Percentiles rank a stretch among this genome's conserved stretches.
These are phyloP conservation scores for Metroxylon sagu DNA, from an alignment of 176 grass and related monocot genomes.

Conservation along the genomic window DNA sequence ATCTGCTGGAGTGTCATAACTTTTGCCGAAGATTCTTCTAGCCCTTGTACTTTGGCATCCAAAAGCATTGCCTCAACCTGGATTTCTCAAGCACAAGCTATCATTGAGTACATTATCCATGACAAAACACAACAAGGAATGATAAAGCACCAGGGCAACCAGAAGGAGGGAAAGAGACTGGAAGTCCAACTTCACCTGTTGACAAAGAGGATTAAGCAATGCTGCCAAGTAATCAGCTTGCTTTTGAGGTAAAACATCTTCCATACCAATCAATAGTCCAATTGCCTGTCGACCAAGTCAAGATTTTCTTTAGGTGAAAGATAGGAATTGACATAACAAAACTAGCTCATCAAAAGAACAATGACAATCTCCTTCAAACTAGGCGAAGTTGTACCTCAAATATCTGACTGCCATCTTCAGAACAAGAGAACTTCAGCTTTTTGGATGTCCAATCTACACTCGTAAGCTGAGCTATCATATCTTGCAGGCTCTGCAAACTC, in stretches of 20 bases:
- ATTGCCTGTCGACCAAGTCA: constrained; percentile 45
- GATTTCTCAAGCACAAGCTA: constrained; percentile 2
- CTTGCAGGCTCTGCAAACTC: constrained; percentile 59
- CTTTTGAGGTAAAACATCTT: constrained; percentile 73
- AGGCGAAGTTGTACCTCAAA: constrained; percentile 63
- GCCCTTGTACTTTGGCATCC: constrained; percentile 54
- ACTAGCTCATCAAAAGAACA: too few species aligned
- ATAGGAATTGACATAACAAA: too few species aligned
- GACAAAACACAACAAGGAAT: neutral
- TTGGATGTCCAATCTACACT: constrained; percentile 44
- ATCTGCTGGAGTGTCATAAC: constrained; percentile 59
- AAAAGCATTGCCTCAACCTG: constrained; percentile 71
- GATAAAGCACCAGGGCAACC: constrained; percentile 2
- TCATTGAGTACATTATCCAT: neutral
- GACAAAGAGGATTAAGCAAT: constrained; percentile 76
- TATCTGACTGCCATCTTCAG: constrained; percentile 90
- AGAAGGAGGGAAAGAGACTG: neutral
- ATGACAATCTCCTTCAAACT: constrained; percentile 2
- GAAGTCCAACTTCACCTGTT: constrained; percentile 41
- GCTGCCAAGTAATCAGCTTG: constrained; percentile 71
- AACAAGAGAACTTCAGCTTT: constrained; percentile 51
- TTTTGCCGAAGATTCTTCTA: constrained; percentile 61
- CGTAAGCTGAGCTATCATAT: constrained; percentile 60
- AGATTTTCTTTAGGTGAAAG: neutral
- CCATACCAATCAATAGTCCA: constrained; percentile 89